These are phyloP conservation scores for Epithemia pelagica DNA, from an alignment of 108 stramenopile genomes.

Conservation along the genomic window DNA sequence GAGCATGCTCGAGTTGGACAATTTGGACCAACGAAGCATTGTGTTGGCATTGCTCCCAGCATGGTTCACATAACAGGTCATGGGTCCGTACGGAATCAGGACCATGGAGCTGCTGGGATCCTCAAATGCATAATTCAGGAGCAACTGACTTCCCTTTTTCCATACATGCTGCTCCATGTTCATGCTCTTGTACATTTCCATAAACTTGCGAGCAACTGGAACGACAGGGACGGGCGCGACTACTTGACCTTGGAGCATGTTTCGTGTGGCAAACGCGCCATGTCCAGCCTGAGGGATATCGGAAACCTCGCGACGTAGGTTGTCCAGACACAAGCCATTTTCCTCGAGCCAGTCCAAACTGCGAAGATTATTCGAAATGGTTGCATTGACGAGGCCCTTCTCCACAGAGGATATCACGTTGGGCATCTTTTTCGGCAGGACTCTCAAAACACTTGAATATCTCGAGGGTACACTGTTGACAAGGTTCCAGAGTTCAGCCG, in stretches of 20 bases:
- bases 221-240: constrained; percentile 62
- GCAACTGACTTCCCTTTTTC: constrained; percentile 21
- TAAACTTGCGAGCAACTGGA: constrained; percentile 26
- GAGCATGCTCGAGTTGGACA: constrained; percentile 23
- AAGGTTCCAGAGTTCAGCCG: neutral
- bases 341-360: constrained; percentile 40
- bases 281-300: constrained; percentile 33
- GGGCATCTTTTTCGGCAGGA: neutral
- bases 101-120: constrained; percentile 35
- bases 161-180: neutral
- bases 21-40: constrained; percentile 31
- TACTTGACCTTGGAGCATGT: constrained; percentile 34
- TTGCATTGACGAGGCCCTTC: neutral
- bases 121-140: constrained; percentile 46
- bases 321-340: constrained; percentile 57
- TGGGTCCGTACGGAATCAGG: constrained; percentile 34
- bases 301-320: constrained; percentile 23
- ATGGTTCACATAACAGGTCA: constrained; percentile 59
- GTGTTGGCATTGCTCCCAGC: constrained; percentile 43
- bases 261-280: constrained; percentile 59
- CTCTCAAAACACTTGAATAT: neutral
- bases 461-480: neutral
- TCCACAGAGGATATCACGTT: neutral
- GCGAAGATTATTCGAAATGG: constrained; percentile 14
- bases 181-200: constrained; percentile 21